Evolutionary conservation across 768 basidiomycete species (phyloP), one percentile per base, ranked within the genome.

Genomic region (Trametopsis cervina): DNA sequence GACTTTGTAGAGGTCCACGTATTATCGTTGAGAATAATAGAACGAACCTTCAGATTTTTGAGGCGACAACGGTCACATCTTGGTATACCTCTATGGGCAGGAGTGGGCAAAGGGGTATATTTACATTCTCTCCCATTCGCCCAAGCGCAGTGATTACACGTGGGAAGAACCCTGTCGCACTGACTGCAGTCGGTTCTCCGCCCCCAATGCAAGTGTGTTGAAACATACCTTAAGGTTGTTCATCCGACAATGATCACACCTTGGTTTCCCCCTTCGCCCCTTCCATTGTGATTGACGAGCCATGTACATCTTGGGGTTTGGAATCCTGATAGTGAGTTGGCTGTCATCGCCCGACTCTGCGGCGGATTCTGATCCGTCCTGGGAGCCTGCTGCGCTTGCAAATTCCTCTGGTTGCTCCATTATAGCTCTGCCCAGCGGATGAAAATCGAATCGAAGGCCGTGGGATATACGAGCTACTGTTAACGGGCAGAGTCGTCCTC

Each of bases 231-330:
- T 85, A 51, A 85, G 69, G 66, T 85, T 85, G 60, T 80, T 80
- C 47, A 77, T 58, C 25, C 83, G 80, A 66, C 83, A 85, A 56
- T 82, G 76, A 66, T 85, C 83, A 57, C 83, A 85, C 42, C 83
- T 73, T 54, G 83, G 82, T 59, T 85, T 85, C 44, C 83, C 83
- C 66, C 83, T 72, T 50, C 81, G 75, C 49, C 83, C 82, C 53
- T 83, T 82, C 83, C 83, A 85, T 47, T 80, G 78, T 36, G 82
- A 85, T 61, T 80, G 81, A 51, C 76, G 79, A 58, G 75, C 79
- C 76, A 79, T 75, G 63, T 76, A 83, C 44, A 77, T 70, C 67
- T 78, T 80, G 27, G 78, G 77, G 57, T 81, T 83, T 2, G 82
- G 81, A 54, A 84, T 83, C 50, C 76, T 72, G 57, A 83, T 81